Evolutionary conservation across 176 grass and related monocot species (phyloP), one percentile per base, ranked within the genome.

Genomic region (Ampelocalamus luodianensis): DNA sequence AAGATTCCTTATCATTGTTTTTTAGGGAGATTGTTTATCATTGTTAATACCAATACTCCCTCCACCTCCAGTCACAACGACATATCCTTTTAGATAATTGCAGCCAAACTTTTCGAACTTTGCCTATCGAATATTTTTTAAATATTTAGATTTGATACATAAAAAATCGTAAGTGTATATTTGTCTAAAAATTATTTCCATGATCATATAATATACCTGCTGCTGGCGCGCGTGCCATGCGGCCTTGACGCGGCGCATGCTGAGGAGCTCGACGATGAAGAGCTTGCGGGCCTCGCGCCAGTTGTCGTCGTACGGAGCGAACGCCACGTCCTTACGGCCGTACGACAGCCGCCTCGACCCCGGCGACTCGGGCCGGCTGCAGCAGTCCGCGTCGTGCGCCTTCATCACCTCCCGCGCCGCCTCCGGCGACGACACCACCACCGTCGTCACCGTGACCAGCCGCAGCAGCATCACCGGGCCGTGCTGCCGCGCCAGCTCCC

Each of bases 251-350:
- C 91, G 68, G 11, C 86, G 90, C 71, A 15, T 1, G 74, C 87
- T 88, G 3, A 93, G 50, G 16, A 96, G 29, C 65, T 96, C 84
- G 5, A 76, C 20, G 14, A 62, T 54, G 78, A 86, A 78, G 38
- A 96, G 22, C 85, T 83, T 91, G n/a, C 94, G 81, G 79, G 75
- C 43, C 61, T 89, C 56, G 48, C 82, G 86, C 89, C 91, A 86
- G 53, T 88, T 65, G 10, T 58, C 46, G 54, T 79, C 72, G 74
- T 90, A 93, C 6, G 89, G 87, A 22, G 85, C 15, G 81, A 77
- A 94, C 10, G 65, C 60, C 12, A 93, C 42, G 78, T 79, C 79
- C 70, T 66, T 86, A 79, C 27, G 23, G 10, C 1, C 78, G n/a
- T 83, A 78, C 5, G 86, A 59, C 11, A 93, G 69, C 37, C 68